Evolutionary conservation across 2,329 filamentous ascomycete species (phyloP).

Genomic region (Calycina herbarum): DNA sequence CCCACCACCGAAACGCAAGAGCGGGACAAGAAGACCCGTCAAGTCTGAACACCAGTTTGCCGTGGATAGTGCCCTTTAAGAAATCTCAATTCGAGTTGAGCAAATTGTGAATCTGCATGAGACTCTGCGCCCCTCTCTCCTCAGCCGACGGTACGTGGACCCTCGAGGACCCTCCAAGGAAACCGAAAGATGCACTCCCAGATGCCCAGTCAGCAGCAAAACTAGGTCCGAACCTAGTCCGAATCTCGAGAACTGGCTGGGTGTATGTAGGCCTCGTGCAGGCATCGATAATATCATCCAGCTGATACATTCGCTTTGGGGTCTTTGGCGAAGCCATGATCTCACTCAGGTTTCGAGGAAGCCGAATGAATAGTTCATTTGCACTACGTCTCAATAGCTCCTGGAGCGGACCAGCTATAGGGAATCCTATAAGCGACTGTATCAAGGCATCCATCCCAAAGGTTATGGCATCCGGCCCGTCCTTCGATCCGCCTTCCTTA

Average conservation of each 20-base stretch:
- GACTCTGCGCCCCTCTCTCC: constrained; percentile 30
- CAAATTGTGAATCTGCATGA: constrained; percentile 38
- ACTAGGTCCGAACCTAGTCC: constrained; percentile 31
- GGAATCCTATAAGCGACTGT: constrained; percentile 34
- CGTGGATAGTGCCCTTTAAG: not conserved
- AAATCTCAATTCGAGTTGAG: constrained; percentile 31
- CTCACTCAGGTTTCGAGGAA: constrained; percentile 27
- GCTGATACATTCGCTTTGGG: constrained; percentile 22
- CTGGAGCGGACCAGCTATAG: constrained; percentile 36
- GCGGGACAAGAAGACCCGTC: not conserved
- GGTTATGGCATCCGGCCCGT: constrained; percentile 32
- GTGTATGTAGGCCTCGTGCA: constrained; percentile 36
- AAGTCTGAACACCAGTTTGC: not conserved
- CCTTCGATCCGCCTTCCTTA: constrained; percentile 25
- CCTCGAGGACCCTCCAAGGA: constrained; percentile 21
- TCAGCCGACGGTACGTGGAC: constrained; percentile 24
- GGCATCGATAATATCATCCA: constrained; percentile 38
- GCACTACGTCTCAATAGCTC: constrained; percentile 35
- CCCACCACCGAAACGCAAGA: not conserved
- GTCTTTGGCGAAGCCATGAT: constrained; percentile 19
- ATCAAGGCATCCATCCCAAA: constrained; percentile 34
- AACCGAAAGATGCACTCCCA: constrained; percentile 25
- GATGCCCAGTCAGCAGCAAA: constrained; percentile 34
- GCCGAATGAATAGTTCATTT: constrained; percentile 27
- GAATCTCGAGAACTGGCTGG: constrained; percentile 34